Percentiles rank a stretch among this genome's conserved stretches.
These are phyloP conservation scores for Umbelopsis sp. DNA, from an alignment of 192 early-diverging fungal species.

Conservation along the genomic window DNA sequence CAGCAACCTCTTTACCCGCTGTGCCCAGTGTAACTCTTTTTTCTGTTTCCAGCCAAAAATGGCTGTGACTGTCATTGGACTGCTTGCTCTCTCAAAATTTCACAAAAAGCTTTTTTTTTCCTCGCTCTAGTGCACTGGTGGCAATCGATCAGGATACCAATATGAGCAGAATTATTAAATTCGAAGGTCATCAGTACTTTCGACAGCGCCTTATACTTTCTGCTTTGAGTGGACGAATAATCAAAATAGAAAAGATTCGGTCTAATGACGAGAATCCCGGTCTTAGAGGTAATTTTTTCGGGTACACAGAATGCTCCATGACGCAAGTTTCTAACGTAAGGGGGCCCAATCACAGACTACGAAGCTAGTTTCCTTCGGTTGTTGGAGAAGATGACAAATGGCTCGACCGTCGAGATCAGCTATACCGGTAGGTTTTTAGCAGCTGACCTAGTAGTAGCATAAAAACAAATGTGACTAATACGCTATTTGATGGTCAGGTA, in stretches of 20 bases:
- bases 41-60: too few relatives aligned
- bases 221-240: conserved; percentile 75
- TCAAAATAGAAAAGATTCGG: conserved; percentile 92
- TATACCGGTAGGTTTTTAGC: conserved; percentile 69
- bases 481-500: conserved; percentile 51
- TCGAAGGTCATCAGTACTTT: conserved; percentile 86
- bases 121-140: background rate
- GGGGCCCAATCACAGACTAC: conserved; percentile 73
- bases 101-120: background rate
- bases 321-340: background rate
- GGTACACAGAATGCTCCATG: background rate
- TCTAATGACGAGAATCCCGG: conserved; percentile 86
- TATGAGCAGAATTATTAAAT: conserved; percentile 53
- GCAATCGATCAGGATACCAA: background rate
- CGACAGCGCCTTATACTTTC: conserved; percentile 90
- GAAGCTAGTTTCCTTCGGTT: conserved; percentile 90
- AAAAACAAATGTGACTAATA: too few relatives aligned
- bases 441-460: background rate
- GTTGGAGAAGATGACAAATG: conserved; percentile 94
- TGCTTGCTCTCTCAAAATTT: too few relatives aligned
- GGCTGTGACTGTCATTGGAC: too few relatives aligned
- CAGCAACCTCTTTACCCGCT: too few relatives aligned
- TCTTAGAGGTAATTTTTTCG: conserved; percentile 59
- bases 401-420: conserved; percentile 88
- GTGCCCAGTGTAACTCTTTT: too few relatives aligned